These are phyloP conservation scores for Cladobotryum protrusum DNA, from an alignment of 2,329 filamentous ascomycete genomes.

Conservation along the genomic window DNA sequence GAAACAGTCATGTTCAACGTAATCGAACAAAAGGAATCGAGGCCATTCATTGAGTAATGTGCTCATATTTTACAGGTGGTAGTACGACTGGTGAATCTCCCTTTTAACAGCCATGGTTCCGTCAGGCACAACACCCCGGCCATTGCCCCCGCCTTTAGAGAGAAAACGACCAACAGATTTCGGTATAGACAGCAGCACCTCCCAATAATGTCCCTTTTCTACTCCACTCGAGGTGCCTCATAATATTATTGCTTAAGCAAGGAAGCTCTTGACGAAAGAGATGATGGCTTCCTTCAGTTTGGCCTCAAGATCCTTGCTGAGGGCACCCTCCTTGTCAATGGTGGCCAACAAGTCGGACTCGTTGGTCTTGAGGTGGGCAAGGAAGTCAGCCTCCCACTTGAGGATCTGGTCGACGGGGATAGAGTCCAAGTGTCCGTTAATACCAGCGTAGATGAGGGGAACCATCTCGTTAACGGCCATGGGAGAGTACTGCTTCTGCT, in stretches of 20 bases:
- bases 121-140: constrained; percentile 40
- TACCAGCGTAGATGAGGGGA: constrained; percentile 97
- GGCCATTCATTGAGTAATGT: constrained; percentile 54
- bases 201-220: constrained; percentile 24
- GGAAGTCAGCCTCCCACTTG: constrained; percentile 90
- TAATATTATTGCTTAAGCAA: constrained; percentile 40
- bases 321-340: constrained; percentile 91
- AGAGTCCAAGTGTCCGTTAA: constrained; percentile 88
- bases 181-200: constrained; percentile 45
- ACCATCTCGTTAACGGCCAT: constrained; percentile 99
- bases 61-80: constrained; percentile 59
- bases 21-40: constrained; percentile 52
- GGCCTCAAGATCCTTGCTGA: constrained; percentile 90
- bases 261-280: constrained; percentile 92
- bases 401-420: constrained; percentile 90
- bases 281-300: constrained; percentile 71
- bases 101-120: constrained; percentile 39
- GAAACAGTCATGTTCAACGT: not conserved
- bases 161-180: constrained; percentile 39
- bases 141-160: constrained; percentile 40
- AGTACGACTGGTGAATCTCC: constrained; percentile 43
- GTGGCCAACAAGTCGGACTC: constrained; percentile 74
- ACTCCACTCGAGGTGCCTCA: constrained; percentile 24
- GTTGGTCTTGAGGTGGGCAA: constrained; percentile 85
- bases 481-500: constrained; percentile 99